phyloP scores from a whole-genome alignment of 345 rosid genomes.

The Salix udensis region DNA sequence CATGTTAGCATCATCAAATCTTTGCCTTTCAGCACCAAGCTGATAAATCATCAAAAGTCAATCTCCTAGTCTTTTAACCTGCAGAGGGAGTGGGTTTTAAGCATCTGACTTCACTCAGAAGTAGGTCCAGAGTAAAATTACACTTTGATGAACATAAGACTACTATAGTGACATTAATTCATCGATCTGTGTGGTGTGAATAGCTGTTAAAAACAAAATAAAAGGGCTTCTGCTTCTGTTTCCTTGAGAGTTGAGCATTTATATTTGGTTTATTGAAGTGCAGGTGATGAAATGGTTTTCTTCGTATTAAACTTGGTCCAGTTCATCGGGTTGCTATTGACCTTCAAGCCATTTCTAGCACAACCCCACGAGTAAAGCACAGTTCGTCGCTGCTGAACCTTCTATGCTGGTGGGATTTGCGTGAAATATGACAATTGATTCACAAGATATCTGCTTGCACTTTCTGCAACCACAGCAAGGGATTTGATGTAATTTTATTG shows the following conservation, averaged over 20 bases:
- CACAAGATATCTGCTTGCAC: too few species aligned
- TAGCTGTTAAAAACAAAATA: background rate
- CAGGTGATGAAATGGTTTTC: constrained; percentile 56
- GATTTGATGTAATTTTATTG: too few species aligned
- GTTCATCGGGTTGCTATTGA: constrained; percentile 39
- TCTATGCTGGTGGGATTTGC: background rate
- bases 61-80: background rate
- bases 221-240: background rate
- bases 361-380: constrained; percentile 9
- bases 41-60: background rate
- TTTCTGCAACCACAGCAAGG: too few species aligned
- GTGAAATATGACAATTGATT: too few species aligned
- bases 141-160: too few species aligned
- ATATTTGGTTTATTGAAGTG: background rate
- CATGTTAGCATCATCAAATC: background rate
- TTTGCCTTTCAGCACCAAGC: background rate
- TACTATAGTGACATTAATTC: background rate
- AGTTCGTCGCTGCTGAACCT: background rate
- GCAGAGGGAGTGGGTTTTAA: background rate
- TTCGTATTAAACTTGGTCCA: constrained; percentile 38
- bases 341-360: constrained; percentile 57
- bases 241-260: background rate
- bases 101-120: too few species aligned
- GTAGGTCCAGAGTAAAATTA: background rate
- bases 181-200: background rate